Base-by-base conservation (phyloP, 2,329 filamentous ascomycete species). In the Alternaria arborescens region DNA sequence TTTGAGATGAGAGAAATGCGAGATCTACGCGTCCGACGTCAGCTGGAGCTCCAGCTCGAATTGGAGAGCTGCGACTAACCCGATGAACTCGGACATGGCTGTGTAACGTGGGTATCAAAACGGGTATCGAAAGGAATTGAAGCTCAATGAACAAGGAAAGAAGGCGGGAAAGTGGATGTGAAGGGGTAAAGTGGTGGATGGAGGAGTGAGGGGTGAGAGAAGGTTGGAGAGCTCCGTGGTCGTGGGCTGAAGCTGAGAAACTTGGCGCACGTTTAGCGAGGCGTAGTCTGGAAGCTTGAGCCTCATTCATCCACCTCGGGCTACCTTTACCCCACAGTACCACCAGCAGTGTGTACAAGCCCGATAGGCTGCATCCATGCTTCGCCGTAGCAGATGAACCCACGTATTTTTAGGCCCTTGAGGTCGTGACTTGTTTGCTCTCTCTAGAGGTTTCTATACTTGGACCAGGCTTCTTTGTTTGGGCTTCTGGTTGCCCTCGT, bases 1-100 rank as follows among this genome's bases (percentile, higher is more conserved):
- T 94, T 96, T 64, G 94, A 97, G 82, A 97, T 95, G 83, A 97
- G 88, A 65, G 93, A 97, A 85, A 97, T 97, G 79, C 91, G 91
- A 82, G 94, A 92, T 82, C 93, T 94, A 81, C 72, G 67, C 66
- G 55, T 59, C 66, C 55, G 70, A 65, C 54, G 73, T 79, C 66
- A 79, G 75, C 62, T 62, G 62, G 61, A 79, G 75, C 75, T 78
- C 66, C 58, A 70, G 58, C 60, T 64, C 56, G 64, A 69, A 52
- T 47, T 61, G 68, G 75, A 75, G 78, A 69, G 72, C 66, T 75
- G 74, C 61, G 62, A 80, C 82, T 74, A 56, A 87, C 85, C 85
- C 86, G 71, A 88, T 87, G 79, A 85, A 88, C 81, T 88, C 86
- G 65, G 85, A 85, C 86, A 88, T 88, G 65, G 70, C 73, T 69